phyloP scores from a whole-genome alignment of 768 basidiomycete species.

The Pleurotus salmoneostramineus region DNA sequence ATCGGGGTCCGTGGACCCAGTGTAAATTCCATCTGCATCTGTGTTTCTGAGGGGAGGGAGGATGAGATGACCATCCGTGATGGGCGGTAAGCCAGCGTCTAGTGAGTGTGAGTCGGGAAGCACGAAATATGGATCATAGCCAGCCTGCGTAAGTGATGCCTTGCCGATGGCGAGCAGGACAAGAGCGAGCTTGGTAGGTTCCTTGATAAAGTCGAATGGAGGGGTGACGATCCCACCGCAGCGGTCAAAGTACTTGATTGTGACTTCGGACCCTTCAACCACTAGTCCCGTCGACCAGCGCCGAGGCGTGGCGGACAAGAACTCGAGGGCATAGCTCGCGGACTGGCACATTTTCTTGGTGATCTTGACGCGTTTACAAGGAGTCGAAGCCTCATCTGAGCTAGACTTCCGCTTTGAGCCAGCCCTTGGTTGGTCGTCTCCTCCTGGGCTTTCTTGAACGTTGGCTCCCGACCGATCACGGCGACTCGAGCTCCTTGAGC shows the following conservation, averaged over 20 bases:
- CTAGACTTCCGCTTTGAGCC: too few relatives aligned
- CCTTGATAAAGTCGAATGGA: slow-evolving; percentile 15
- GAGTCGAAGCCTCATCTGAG: too few relatives aligned
- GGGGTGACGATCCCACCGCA: slow-evolving; percentile 14
- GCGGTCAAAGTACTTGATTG: slow-evolving; percentile 25
- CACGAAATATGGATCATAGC: slow-evolving; percentile 14
- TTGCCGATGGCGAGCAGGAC: neutral
- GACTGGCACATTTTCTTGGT: slow-evolving; percentile 4
- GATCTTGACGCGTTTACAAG: neutral
- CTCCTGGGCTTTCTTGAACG: too few relatives aligned
- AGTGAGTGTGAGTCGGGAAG: neutral
- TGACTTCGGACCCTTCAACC: slow-evolving; percentile 14
- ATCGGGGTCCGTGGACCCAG: neutral
- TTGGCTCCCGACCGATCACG: too few relatives aligned
- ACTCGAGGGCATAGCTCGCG: slow-evolving; percentile 12
- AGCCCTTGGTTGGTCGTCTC: too few relatives aligned
- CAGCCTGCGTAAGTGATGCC: slow-evolving; percentile 6
- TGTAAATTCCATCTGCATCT: neutral
- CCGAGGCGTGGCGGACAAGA: slow-evolving; percentile 13
- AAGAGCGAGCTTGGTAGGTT: slow-evolving; percentile 16
- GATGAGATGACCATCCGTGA: neutral
- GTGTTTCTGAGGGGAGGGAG: neutral
- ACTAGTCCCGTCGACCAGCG: slow-evolving; percentile 17
- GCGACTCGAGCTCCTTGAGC: too few relatives aligned
- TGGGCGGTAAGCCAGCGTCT: neutral